Conservation (phyloP, 768 basidiomycete genomes). For the Mycena epipterygia region DNA sequence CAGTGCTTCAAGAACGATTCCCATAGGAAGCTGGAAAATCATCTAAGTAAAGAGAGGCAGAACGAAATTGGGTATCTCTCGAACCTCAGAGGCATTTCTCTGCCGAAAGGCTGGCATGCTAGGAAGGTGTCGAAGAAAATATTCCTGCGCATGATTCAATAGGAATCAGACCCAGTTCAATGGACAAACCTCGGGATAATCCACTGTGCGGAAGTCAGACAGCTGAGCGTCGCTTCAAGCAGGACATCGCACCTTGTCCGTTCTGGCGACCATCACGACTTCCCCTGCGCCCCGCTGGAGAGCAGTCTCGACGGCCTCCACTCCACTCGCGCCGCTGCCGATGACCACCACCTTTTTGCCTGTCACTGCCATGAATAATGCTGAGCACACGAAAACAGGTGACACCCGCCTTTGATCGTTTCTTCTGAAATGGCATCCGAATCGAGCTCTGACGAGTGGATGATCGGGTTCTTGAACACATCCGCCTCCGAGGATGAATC, state of each 20-base stretch:
- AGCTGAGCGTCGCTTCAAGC: too few relatives aligned
- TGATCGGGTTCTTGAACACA: constrained; percentile 52
- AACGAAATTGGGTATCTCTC: not conserved
- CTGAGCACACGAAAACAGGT: not conserved
- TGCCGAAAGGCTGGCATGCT: constrained; percentile 65
- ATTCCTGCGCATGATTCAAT: constrained; percentile 42
- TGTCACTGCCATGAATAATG: not conserved
- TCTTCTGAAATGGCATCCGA: constrained; percentile 43
- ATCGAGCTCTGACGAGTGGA: constrained; percentile 66
- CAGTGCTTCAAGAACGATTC: constrained; percentile 57
- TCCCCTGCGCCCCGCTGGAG: constrained; percentile 44
- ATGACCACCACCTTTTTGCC: constrained; percentile 61
- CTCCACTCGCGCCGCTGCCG: constrained; percentile 64
- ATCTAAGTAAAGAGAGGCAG: not conserved
- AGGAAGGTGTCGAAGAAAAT: constrained; percentile 62
- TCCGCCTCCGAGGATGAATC: constrained; percentile 34
- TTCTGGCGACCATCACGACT: constrained; percentile 55
- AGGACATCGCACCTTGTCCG: constrained; percentile 53
- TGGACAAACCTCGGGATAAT: constrained; percentile 53
- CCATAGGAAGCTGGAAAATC: constrained; percentile 57
- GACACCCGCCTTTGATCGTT: constrained; percentile 34
- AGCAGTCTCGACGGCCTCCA: constrained; percentile 50
- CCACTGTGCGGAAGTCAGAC: constrained; percentile 50
- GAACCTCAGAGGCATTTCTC: constrained; percentile 64
- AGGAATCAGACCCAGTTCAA: not conserved